phyloP scores from a whole-genome alignment of 1,284 basidiomycete genomes.

The Boletus holoroseus region DNA sequence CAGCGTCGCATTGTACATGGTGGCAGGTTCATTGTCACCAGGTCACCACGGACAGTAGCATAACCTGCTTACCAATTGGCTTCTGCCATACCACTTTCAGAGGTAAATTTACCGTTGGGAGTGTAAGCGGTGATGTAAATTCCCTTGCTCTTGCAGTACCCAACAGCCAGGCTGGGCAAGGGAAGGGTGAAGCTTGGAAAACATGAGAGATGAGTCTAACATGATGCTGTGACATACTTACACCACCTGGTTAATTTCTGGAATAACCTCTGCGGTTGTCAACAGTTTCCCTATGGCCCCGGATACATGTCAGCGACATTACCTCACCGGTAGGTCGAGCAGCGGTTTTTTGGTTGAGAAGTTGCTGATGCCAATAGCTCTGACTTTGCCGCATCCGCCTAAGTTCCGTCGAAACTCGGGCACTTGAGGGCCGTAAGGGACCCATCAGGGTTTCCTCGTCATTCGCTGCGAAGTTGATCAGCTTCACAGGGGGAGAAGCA shows the following conservation, averaged over 20 bases:
- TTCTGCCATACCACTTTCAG: neutral
- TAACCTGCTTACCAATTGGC: conserved; percentile 30
- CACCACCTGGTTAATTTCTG: conserved; percentile 42
- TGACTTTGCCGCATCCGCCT: conserved; percentile 43
- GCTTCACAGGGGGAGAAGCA: neutral
- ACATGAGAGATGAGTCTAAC: conserved; percentile 15
- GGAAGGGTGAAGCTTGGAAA: conserved; percentile 39
- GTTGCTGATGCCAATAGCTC: conserved; percentile 38
- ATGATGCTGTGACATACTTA: neutral
- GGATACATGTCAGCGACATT: neutral
- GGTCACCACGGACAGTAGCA: conserved; percentile 38
- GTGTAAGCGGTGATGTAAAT: conserved; percentile 44
- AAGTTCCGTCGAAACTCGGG: conserved; percentile 38
- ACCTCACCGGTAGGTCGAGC: neutral
- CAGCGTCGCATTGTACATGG: conserved; percentile 40
- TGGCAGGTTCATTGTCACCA: conserved; percentile 37
- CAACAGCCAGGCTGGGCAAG: conserved; percentile 33
- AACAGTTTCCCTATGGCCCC: conserved; percentile 26
- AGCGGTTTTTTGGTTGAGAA: conserved; percentile 21
- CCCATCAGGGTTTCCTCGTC: neutral
- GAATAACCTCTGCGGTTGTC: conserved; percentile 35
- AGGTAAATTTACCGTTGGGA: conserved; percentile 17
- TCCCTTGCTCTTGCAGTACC: conserved; percentile 35
- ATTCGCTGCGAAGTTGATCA: neutral
- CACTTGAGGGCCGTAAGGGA: neutral